Conservation (phyloP, 768 basidiomycete genomes). For the Tylopilus sp. region DNA sequence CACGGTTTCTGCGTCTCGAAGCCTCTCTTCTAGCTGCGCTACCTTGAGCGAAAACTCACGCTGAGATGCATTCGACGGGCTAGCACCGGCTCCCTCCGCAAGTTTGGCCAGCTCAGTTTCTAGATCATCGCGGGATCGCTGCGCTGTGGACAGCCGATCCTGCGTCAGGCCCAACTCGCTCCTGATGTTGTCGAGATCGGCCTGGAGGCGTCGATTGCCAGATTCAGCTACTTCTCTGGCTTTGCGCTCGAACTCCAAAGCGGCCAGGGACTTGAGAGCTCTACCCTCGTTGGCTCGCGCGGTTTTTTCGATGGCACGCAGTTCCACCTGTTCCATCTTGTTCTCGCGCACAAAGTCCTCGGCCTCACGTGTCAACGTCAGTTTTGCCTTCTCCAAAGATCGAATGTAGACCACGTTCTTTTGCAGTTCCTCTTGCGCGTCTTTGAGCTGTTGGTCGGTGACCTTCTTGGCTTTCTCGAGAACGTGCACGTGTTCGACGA, state of each 20-base stretch:
- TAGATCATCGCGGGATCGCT: slow-evolving; percentile 61
- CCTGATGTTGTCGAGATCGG: slow-evolving; percentile 53
- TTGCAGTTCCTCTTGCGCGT: slow-evolving; percentile 75
- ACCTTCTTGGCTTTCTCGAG: slow-evolving; percentile 93
- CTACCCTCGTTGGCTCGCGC: slow-evolving; percentile 59
- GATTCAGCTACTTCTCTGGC: slow-evolving; percentile 65
- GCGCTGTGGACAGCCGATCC: slow-evolving; percentile 49
- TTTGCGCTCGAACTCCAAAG: slow-evolving; percentile 65
- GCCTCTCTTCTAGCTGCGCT: slow-evolving; percentile 55
- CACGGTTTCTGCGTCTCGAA: slow-evolving; percentile 54
- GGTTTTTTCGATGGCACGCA: slow-evolving; percentile 68
- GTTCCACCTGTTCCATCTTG: slow-evolving; percentile 62
- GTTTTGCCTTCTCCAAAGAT: slow-evolving; percentile 81
- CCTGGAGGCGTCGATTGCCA: slow-evolving; percentile 55
- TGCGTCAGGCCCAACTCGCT: slow-evolving; percentile 55
- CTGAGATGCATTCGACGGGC: slow-evolving; percentile 55
- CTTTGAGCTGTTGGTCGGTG: slow-evolving; percentile 85
- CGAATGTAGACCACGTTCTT: slow-evolving; percentile 73
- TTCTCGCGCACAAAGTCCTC: slow-evolving; percentile 79
- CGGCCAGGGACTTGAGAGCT: slow-evolving; percentile 49
- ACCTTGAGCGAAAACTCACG: slow-evolving; percentile 64
- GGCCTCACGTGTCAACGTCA: slow-evolving; percentile 68
- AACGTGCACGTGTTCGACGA: slow-evolving; percentile 96
- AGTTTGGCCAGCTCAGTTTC: slow-evolving; percentile 66
- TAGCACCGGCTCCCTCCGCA: slow-evolving; percentile 54